Evolutionary conservation across 768 basidiomycete genomes (phyloP), one percentile per base, ranked within the genome.

Genomic region (Mycena amicta): DNA sequence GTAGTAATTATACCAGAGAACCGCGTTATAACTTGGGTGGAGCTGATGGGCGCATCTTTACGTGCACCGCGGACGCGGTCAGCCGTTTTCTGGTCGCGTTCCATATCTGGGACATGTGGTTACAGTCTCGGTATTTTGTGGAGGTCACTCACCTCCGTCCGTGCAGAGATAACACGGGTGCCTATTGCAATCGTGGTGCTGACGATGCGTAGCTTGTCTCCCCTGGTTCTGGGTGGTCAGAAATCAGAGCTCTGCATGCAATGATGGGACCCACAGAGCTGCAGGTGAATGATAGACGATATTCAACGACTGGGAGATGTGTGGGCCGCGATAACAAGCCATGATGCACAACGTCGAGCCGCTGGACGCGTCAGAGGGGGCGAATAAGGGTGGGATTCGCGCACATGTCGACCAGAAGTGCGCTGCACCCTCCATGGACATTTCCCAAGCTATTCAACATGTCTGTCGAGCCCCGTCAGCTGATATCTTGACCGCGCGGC

Each of bases 221-320:
- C 61, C 4, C 60, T 57, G 39, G n/a, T n/a, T n/a, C n/a, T n/a
- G n/a, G n/a, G n/a, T n/a, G n/a, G n/a, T n/a, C n/a, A 22, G 43
- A 37, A 45, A 15, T n/a, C 5, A 20, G 25, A 5, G 2, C 2
- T 41, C 3, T 18, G n/a, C 43, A 4, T 11, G 26, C 12, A 43
- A 30, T 22, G n/a, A 6, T 50, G 5, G 18, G 5, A 59, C 61
- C 26, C 26, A 62, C 61, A 62, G 43, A n/a, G 49, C 27, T 3
- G 61, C 57, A 23, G 61, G 61, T 26, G 61, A 58, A 31, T 62
- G 61, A 26, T 62, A 62, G 5, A 56, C 55, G 18, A 62, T 41
- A 27, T 62, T 62, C 5, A 62, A 18, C 5, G 47, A 58, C 37
- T 62, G 61, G 1, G 61, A 59, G 33, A 62, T 57, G 29, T 16